Evolutionary conservation across 306 rosid species (phyloP), one percentile per base, ranked within the genome.

Genomic region (Mimosa pudica): DNA sequence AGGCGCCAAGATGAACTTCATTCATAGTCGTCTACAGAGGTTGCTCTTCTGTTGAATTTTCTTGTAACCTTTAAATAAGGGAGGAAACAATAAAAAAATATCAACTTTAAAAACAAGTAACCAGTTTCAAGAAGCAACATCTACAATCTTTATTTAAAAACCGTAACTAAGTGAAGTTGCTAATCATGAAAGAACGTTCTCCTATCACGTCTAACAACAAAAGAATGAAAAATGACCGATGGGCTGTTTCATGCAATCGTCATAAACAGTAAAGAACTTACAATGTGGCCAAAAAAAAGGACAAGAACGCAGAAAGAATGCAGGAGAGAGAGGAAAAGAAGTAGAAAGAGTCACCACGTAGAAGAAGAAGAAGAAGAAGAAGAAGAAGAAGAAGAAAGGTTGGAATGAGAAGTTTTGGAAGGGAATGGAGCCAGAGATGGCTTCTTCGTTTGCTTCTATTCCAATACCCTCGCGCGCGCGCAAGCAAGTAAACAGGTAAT

Each of bases 1-100:
- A 35, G 62, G 89, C 79, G 46, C 30, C 30, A 24, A 85, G 78
- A 32, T 86, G 88, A 14, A 76, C 68, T 8, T 73, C 77, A 74
- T 86, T 85, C 79, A 79, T 75, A 61, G 41, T 30, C 8, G 17
- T 46, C 73, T 52, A 79, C 41, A 14, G 83, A 81, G 11, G 44
- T 44, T 41, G 82, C 77, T 87, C 76, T 79, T 74, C 24, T 17
- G 11, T 32, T 51, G 38, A 20, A 14, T 7, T 44, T 8, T 60
- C 51, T 18, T 68, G 42, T 35, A 5, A 30, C 49, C 42, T 75
- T 61, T 77, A 74, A 73, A 71, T 20, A 82, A 65, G 16, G 74
- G 72, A 77, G 10, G 70, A 11, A 69, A 24, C 30, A 24, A 24
- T 24, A 38, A 10, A n/a, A 54, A 45, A 62, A 79, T 61, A 51